phyloP scores from a whole-genome alignment of 2,329 filamentous ascomycete genomes.

The Nothophoma quercina region DNA sequence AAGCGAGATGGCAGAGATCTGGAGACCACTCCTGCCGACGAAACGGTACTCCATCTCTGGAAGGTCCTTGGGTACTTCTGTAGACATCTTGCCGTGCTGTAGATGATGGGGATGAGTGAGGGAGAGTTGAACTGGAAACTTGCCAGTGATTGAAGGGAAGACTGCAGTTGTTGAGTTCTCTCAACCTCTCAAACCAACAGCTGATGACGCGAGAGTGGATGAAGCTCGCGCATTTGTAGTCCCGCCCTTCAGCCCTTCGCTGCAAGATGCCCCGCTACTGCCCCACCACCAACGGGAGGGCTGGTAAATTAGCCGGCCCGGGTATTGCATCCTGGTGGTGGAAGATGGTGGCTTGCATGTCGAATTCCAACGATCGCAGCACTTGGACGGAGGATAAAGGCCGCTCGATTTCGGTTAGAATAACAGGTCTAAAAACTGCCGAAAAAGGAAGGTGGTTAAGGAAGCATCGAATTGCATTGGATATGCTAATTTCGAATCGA shows the following conservation, averaged over 20 bases:
- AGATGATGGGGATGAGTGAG: background rate
- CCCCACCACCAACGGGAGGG: slow-evolving; percentile 9
- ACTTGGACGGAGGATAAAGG: slow-evolving; percentile 1
- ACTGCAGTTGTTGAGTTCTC: background rate
- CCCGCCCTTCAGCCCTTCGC: slow-evolving; percentile 12
- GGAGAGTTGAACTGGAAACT: background rate
- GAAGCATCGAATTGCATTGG: slow-evolving; percentile 5
- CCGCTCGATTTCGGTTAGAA: background rate
- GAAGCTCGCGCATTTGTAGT: slow-evolving; percentile 14
- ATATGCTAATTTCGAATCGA: slow-evolving; percentile 10
- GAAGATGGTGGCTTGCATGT: slow-evolving; percentile 8
- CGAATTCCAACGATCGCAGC: background rate
- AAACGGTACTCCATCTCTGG: slow-evolving; percentile 74
- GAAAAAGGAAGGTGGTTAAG: slow-evolving; percentile 3
- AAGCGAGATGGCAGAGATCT: slow-evolving; percentile 76
- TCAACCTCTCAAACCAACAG: background rate
- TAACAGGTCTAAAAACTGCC: background rate
- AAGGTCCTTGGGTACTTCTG: slow-evolving; percentile 31
- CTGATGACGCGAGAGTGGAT: slow-evolving; percentile 15
- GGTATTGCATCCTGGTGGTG: slow-evolving; percentile 4
- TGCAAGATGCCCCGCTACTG: slow-evolving; percentile 14
- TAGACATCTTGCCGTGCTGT: slow-evolving; percentile 9
- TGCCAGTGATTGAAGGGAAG: background rate
- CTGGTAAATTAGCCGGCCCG: slow-evolving; percentile 9
- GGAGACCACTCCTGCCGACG: slow-evolving; percentile 74